Base-by-base conservation (phyloP, 2,329 filamentous ascomycete genomes). In the Hymenotorrendiella dingleyae region DNA sequence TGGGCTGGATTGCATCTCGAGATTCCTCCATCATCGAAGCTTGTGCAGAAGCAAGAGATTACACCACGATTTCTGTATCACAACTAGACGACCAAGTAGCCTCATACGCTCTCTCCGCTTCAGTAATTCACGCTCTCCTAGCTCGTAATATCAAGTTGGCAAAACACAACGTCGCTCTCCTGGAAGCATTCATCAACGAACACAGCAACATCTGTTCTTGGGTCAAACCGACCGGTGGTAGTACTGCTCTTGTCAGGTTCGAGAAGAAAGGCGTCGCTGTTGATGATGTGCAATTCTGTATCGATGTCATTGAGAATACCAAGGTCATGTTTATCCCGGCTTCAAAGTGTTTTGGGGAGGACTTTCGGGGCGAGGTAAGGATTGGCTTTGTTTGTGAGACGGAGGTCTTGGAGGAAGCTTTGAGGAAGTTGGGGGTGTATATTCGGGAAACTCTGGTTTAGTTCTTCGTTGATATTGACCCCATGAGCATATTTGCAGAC, bases 11-110 rank as follows among this genome's bases (percentile, higher is more conserved):
- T 45, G 86, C 84, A 3, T 83, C 81, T 11, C 77, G 78, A 20
- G 76, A 79, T 61, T 58, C 61, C 4, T 65, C 67, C 0, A 71
- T 94, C 43, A 73, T 91, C 40, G 73, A 80, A 38, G 68, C 72
- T 11, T 71, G 85, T 48, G 78, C 82, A 9, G 64, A 68, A 11
- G 80, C 81, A 1, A 72, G 87, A 29, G 83, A 93, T 62, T 94
- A 93, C 67, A 94, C 86, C 3, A 89, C 85, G 20, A 94, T 94
- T 55, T 85, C 83, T 28, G 86, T 94, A 0, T 86, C 84, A n/a
- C 79, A 83, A 57, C 67, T 95, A 6, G 87, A 94, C 60, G 86
- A 94, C 60, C 74, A 77, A 37, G 71, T 94, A 9, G 89, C 87
- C 2, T 74, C 77, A 21, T 91, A 82, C 57, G 88, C 89, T 0